Conservation (phyloP, 2,329 filamentous ascomycete genomes). For the Fusarium penzigii region DNA sequence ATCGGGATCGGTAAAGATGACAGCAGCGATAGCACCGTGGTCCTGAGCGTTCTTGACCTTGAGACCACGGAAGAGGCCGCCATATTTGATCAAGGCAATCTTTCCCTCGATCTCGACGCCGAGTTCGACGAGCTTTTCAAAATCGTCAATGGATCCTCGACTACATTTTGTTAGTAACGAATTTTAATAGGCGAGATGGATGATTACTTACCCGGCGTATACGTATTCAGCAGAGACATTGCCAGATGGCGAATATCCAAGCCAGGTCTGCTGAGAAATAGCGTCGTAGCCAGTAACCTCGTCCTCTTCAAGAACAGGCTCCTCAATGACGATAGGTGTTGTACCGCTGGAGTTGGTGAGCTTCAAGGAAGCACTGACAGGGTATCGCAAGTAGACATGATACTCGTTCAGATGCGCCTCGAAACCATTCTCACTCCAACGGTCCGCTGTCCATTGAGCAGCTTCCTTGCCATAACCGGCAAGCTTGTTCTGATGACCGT, state of each 20-base stretch:
- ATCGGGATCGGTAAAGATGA: slow-evolving; percentile 83
- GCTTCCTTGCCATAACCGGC: slow-evolving; percentile 39
- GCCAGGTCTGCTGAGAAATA: slow-evolving; percentile 71
- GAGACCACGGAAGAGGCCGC: slow-evolving; percentile 73
- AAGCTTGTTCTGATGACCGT: slow-evolving; percentile 40
- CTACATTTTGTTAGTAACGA: slow-evolving; percentile 13
- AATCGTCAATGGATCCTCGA: slow-evolving; percentile 71
- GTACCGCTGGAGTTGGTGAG: slow-evolving; percentile 42
- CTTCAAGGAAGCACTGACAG: slow-evolving; percentile 53
- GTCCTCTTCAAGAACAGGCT: slow-evolving; percentile 73
- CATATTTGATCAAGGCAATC: slow-evolving; percentile 78
- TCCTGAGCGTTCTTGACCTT: slow-evolving; percentile 85
- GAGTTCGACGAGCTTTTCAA: slow-evolving; percentile 66
- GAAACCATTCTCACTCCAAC: slow-evolving; percentile 39
- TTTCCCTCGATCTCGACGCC: slow-evolving; percentile 73
- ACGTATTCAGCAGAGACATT: slow-evolving; percentile 76
- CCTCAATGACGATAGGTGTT: slow-evolving; percentile 66
- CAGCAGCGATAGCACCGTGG: slow-evolving; percentile 75
- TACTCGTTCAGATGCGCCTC: slow-evolving; percentile 45
- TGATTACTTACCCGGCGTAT: slow-evolving; percentile 62
- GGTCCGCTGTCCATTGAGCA: slow-evolving; percentile 40
- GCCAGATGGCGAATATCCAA: slow-evolving; percentile 79
- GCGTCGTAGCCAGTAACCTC: slow-evolving; percentile 69
- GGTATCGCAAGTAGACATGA: slow-evolving; percentile 63
- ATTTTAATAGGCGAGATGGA: rapidly evolving